phyloP scores from a whole-genome alignment of 108 stramenopile genomes.

The Bacterosira constricta region DNA sequence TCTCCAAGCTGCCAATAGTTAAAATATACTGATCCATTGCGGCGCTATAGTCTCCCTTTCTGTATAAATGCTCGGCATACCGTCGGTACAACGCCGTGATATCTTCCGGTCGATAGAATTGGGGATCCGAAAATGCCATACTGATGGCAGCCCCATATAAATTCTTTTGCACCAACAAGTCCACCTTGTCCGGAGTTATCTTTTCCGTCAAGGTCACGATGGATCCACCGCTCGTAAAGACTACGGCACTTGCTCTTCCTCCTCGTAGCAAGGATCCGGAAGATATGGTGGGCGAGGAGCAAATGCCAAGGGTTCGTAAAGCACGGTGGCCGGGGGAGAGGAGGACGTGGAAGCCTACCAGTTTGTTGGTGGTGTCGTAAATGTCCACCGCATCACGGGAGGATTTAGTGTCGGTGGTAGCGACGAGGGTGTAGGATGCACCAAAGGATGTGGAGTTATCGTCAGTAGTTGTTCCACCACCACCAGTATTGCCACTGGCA shows the following conservation, averaged over 20 bases:
- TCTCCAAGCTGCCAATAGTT: conserved; percentile 93
- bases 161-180: conserved; percentile 85
- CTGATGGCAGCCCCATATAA: conserved; percentile 91
- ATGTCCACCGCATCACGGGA: conserved; percentile 86
- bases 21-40: conserved; percentile 93
- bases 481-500: not conserved
- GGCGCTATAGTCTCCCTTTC: conserved; percentile 88
- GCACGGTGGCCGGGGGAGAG: conserved; percentile 82
- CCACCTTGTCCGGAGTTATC: conserved; percentile 86
- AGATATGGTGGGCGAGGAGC: conserved; percentile 50
- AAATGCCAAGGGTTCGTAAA: conserved; percentile 66
- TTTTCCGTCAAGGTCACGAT: conserved; percentile 90
- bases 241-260: conserved; percentile 75
- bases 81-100: conserved; percentile 82
- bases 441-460: conserved; percentile 20
- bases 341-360: conserved; percentile 85
- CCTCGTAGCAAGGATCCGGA: conserved; percentile 51
- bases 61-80: conserved; percentile 95
- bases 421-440: conserved; percentile 74
- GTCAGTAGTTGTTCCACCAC: not conserved
- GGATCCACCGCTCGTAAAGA: conserved; percentile 82
- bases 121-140: conserved; percentile 86
- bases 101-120: conserved; percentile 63
- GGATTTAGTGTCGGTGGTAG: conserved; percentile 82
- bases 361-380: conserved; percentile 83